These are phyloP conservation scores for Starmera stellimalicola DNA, from an alignment of 1,139 yeast genomes.

Conservation along the genomic window DNA sequence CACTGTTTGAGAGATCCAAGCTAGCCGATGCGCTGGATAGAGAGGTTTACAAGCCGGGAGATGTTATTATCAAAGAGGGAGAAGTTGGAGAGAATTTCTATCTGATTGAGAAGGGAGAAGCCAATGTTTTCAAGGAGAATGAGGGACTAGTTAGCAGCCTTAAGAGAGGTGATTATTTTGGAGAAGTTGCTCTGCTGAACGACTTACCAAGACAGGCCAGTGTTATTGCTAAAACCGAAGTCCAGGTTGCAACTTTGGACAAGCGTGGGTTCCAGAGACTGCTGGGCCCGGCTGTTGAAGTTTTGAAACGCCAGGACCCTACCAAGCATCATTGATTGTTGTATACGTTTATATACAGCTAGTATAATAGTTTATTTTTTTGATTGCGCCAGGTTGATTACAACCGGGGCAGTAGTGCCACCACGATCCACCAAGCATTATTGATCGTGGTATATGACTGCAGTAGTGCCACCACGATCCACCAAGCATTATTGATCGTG, in stretches of 20 bases:
- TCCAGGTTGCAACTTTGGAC: constrained; percentile 84
- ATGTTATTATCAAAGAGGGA: constrained; percentile 75
- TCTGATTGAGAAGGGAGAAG: constrained; percentile 80
- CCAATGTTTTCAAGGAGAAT: constrained; percentile 48
- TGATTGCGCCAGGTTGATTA: background rate
- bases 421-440: background rate
- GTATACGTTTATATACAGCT: too few relatives aligned
- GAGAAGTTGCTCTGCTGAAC: constrained; percentile 87
- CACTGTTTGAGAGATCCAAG: constrained; percentile 81
- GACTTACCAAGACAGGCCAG: constrained; percentile 95
- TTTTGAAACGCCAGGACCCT: constrained; percentile 76
- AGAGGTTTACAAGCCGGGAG: constrained; percentile 62
- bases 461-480: too few relatives aligned
- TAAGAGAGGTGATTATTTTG: constrained; percentile 85
- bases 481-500: background rate
- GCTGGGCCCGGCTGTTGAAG: constrained; percentile 85
- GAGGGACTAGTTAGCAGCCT: constrained; percentile 55
- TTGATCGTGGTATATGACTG: too few relatives aligned
- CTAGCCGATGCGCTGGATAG: constrained; percentile 91
- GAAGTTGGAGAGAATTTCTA: constrained; percentile 89
- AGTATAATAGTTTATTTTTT: background rate
- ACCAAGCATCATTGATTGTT: constrained; percentile 33
- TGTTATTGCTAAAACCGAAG: constrained; percentile 64
- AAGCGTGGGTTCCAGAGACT: constrained; percentile 90
- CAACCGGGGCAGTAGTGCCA: background rate